Percentiles rank a stretch among this genome's conserved stretches.
These are phyloP conservation scores for Colletotrichum australisinense DNA, from an alignment of 2,329 filamentous ascomycete genomes.

Conservation along the genomic window DNA sequence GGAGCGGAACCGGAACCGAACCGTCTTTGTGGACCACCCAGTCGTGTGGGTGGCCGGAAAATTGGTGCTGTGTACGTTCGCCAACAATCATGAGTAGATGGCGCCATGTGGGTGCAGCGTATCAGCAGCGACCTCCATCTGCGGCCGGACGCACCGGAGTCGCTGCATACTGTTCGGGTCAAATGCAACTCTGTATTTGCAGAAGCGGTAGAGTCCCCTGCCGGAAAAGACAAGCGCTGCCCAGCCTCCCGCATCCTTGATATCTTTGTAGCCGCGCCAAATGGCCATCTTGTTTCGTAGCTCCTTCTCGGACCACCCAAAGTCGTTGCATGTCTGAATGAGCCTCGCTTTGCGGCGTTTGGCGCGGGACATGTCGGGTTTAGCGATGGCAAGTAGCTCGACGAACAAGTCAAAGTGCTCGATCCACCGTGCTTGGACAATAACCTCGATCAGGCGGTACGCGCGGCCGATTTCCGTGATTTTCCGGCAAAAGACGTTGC, in stretches of 20 bases:
- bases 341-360: slow-evolving; percentile 63
- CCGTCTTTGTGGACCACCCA: slow-evolving; percentile 61
- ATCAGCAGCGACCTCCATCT: slow-evolving; percentile 64
- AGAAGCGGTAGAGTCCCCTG: slow-evolving; percentile 67
- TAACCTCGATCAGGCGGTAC: slow-evolving; percentile 66
- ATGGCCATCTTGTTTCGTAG: slow-evolving; percentile 61
- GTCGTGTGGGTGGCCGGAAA: slow-evolving; percentile 61
- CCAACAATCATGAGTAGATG: slow-evolving; percentile 59
- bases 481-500: slow-evolving; percentile 46
- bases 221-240: slow-evolving; percentile 66
- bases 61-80: slow-evolving; percentile 51
- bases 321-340: slow-evolving; percentile 61
- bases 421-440: slow-evolving; percentile 68
- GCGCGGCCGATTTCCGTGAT: slow-evolving; percentile 55
- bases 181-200: slow-evolving; percentile 68
- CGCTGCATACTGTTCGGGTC: slow-evolving; percentile 60
- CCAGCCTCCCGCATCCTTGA: slow-evolving; percentile 68
- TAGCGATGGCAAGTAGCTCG: slow-evolving; percentile 51
- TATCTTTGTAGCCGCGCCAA: slow-evolving; percentile 70
- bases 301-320: slow-evolving; percentile 68
- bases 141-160: slow-evolving; percentile 54
- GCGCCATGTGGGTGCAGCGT: slow-evolving; percentile 64
- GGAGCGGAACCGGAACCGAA: slow-evolving; percentile 51
- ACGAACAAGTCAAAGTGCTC: slow-evolving; percentile 64
- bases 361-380: slow-evolving; percentile 52